Percentiles rank a stretch among this genome's conserved stretches.
phyloP scores from a whole-genome alignment of 176 grass and related monocot species.

The Ananas comosus region DNA sequence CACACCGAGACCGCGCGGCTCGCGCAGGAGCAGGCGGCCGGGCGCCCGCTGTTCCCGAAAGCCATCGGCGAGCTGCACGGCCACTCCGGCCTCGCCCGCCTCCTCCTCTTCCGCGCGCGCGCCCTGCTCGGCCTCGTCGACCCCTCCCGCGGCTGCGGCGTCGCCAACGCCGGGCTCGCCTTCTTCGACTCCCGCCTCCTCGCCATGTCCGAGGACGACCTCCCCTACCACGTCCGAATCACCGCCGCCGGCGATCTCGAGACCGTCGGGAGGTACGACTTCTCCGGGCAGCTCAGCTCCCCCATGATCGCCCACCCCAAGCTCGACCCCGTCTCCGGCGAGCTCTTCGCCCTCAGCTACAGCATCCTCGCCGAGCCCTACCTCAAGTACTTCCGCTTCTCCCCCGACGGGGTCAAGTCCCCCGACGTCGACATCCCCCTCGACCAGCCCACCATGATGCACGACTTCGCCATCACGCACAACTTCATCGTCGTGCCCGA shows the following conservation, averaged over 20 bases:
- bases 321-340: constrained; percentile 62
- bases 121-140: constrained; percentile 52
- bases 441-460: constrained; percentile 73
- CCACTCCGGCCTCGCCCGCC: constrained; percentile 65
- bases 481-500: constrained; percentile 66
- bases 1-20: constrained; percentile 79
- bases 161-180: constrained; percentile 84
- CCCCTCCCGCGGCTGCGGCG: constrained; percentile 48
- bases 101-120: constrained; percentile 47
- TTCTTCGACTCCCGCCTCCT: constrained; percentile 73
- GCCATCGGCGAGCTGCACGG: constrained; percentile 95
- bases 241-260: constrained; percentile 53
- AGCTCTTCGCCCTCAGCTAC: constrained; percentile 88
- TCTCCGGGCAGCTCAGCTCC: constrained; percentile 47
- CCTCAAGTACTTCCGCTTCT: constrained; percentile 86
- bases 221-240: constrained; percentile 85
- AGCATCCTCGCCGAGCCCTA: constrained; percentile 61
- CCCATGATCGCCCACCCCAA: constrained; percentile 95
- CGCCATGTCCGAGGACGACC: constrained; percentile 99
- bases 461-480: constrained; percentile 84
- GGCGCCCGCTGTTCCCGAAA: constrained; percentile 57
- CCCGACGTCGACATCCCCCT: constrained; percentile 62
- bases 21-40: constrained; percentile 45
- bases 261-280: constrained; percentile 63
- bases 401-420: constrained; percentile 52